Conservation (phyloP, 345 rosid genomes). For the Eucalyptus curtisii region DNA sequence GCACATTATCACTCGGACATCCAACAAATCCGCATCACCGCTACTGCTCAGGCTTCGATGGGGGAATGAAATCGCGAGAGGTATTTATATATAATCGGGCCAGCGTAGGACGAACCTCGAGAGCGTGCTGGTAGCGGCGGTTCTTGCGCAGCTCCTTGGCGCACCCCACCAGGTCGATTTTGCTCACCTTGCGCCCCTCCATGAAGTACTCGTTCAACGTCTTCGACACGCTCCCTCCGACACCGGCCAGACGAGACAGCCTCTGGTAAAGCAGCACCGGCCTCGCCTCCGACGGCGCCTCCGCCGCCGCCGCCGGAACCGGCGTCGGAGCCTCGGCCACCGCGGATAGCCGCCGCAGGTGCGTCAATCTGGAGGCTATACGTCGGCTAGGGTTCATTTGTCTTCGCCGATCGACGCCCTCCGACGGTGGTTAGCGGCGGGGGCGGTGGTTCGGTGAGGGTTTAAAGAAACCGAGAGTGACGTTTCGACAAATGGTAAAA, state of each 20-base stretch:
- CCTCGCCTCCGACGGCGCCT: background rate
- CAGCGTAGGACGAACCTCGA: slow-evolving; percentile 32
- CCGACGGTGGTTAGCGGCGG: background rate
- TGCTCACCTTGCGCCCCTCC: slow-evolving; percentile 37
- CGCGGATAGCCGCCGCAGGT: slow-evolving; percentile 11
- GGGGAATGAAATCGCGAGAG: background rate
- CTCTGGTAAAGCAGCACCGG: slow-evolving; percentile 14
- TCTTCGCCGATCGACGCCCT: background rate
- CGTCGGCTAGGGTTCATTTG: slow-evolving; percentile 7
- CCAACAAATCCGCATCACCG: background rate
- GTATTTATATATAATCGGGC: background rate
- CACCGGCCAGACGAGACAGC: slow-evolving; percentile 34
- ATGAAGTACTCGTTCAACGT: slow-evolving; percentile 34
- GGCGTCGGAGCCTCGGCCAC: background rate
- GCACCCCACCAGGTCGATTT: slow-evolving; percentile 21
- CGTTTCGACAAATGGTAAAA: background rate
- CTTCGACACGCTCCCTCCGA: slow-evolving; percentile 33
- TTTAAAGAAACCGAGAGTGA: background rate
- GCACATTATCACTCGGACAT: background rate
- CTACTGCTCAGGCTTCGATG: background rate
- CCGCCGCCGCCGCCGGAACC: background rate
- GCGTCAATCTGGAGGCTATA: slow-evolving; percentile 3
- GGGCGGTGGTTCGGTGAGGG: background rate
- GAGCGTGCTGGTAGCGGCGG: slow-evolving; percentile 36
- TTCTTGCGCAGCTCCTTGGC: slow-evolving; percentile 44